Percentiles rank a stretch among this genome's conserved stretches.
Conservation (phyloP, 805 yeast species). For the Soucietia sequanensis region DNA sequence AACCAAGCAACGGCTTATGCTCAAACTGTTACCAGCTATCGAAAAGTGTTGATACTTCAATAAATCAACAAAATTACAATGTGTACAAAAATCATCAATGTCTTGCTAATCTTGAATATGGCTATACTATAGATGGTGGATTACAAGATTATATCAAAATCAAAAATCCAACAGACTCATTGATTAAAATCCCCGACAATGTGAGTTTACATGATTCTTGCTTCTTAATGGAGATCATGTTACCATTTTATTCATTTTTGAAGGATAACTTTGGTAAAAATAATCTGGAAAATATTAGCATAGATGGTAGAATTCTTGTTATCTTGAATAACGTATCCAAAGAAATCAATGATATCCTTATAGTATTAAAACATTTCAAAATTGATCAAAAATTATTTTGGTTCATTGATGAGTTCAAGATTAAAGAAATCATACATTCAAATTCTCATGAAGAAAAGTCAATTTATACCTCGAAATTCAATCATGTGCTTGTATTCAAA, state of each 20-base stretch:
- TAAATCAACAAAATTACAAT: conserved; percentile 4
- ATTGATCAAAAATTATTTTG: conserved; percentile 11
- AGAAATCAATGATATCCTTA: conserved; percentile 38
- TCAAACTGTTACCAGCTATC: not conserved
- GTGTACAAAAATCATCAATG: conserved; percentile 21
- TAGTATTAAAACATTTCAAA: conserved; percentile 29
- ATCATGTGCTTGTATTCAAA: conserved; percentile 21
- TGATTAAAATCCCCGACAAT: conserved; percentile 27
- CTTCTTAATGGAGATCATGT: conserved; percentile 29
- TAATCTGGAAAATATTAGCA: too few relatives aligned
- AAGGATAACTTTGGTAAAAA: conserved; percentile 12
- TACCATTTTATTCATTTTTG: conserved; percentile 33
- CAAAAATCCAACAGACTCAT: conserved; percentile 18
- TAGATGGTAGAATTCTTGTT: conserved; percentile 20
- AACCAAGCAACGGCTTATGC: conserved; percentile 6
- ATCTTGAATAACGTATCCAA: conserved; percentile 24
- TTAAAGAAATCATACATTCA: conserved; percentile 2
- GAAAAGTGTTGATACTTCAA: not conserved
- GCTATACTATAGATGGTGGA: conserved; percentile 38
- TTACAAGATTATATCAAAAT: conserved; percentile 35
- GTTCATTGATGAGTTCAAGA: conserved; percentile 12
- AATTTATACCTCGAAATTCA: conserved; percentile 12
- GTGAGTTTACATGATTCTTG: conserved; percentile 38
- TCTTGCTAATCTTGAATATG: conserved; percentile 22
- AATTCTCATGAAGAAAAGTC: conserved; percentile 8